Evolutionary conservation across 2,329 filamentous ascomycete species (phyloP).

Genomic region (Calycina herbarum): DNA sequence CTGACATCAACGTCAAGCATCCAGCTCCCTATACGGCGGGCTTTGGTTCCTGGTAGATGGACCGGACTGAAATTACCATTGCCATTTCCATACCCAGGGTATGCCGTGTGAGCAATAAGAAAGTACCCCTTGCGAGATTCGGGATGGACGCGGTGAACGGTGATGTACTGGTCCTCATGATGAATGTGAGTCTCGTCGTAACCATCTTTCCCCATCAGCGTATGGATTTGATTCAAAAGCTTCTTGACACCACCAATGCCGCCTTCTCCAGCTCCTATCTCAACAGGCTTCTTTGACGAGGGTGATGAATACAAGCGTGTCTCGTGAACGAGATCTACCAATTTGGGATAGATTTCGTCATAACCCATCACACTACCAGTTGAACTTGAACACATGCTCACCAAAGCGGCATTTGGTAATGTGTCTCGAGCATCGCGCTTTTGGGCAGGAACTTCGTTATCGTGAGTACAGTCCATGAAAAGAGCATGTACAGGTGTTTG

Average conservation of each 20-base stretch:
- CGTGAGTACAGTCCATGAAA: slow-evolving; percentile 99
- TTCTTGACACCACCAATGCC: slow-evolving; percentile 92
- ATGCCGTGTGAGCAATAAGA: slow-evolving; percentile 93
- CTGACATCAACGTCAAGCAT: slow-evolving; percentile 84
- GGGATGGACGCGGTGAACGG: slow-evolving; percentile 91
- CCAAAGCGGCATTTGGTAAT: slow-evolving; percentile 87
- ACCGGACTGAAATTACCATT: slow-evolving; percentile 80
- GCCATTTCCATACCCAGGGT: slow-evolving; percentile 83
- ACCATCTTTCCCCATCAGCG: slow-evolving; percentile 89
- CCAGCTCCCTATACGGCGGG: slow-evolving; percentile 86
- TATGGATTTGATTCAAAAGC: slow-evolving; percentile 91
- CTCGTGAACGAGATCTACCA: slow-evolving; percentile 92
- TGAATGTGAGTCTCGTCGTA: slow-evolving; percentile 97
- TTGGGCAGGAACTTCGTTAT: slow-evolving; percentile 94
- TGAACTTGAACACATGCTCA: slow-evolving; percentile 93
- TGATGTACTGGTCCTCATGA: slow-evolving; percentile 94
- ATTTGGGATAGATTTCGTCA: slow-evolving; percentile 90
- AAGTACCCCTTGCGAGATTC: slow-evolving; percentile 92
- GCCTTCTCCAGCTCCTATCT: slow-evolving; percentile 68
- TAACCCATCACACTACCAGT: slow-evolving; percentile 97
- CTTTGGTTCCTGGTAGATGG: slow-evolving; percentile 79
- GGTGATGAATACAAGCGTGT: slow-evolving; percentile 78
- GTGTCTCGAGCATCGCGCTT: slow-evolving; percentile 94
- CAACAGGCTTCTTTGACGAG: slow-evolving; percentile 65
- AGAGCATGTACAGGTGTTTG: slow-evolving; percentile 88